Conservation (phyloP, 106 monocot genomes). For the Apostasia shenzhenica region DNA sequence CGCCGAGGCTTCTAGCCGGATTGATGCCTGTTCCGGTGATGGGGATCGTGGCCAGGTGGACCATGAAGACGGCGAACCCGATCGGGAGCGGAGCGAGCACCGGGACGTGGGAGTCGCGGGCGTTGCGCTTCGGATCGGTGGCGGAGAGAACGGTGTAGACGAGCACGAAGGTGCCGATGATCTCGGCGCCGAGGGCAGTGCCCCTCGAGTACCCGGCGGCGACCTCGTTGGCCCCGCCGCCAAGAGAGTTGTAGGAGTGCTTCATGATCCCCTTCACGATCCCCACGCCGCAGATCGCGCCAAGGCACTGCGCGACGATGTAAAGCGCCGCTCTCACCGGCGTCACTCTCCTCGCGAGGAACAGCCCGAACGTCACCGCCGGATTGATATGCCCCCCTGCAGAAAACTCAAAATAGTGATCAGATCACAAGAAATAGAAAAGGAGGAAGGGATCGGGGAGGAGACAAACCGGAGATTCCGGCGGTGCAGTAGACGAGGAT, state of each 20-base stretch:
- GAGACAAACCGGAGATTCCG: conserved; percentile 41
- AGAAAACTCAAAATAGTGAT: not conserved
- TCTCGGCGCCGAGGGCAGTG: conserved; percentile 21
- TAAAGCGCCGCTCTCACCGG: conserved; percentile 13
- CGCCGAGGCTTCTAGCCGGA: conserved; percentile 9
- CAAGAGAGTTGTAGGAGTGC: conserved; percentile 8
- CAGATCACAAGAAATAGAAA: not conserved
- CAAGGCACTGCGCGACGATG: conserved; percentile 25
- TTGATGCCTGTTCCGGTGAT: conserved; percentile 15
- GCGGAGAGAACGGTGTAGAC: conserved; percentile 30
- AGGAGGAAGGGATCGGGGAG: conserved; percentile 5
- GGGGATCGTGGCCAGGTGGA: conserved; percentile 11
- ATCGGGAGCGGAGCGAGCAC: conserved; percentile 14
- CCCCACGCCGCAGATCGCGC: conserved; percentile 25
- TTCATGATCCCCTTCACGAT: conserved; percentile 16
- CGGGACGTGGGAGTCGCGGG: conserved; percentile 30
- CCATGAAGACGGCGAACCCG: conserved; percentile 16
- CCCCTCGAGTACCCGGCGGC: conserved; percentile 15
- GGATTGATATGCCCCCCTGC: conserved; percentile 25
- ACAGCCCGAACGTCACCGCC: conserved; percentile 28
- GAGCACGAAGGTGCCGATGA: conserved; percentile 33
- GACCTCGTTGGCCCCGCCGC: conserved; percentile 22
- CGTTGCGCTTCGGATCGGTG: conserved; percentile 26
- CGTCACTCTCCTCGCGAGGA: conserved; percentile 22
- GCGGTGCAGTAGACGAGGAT: conserved; percentile 74